Percentiles rank a stretch among this genome's conserved stretches.
Conservation (phyloP, 2,329 filamentous ascomycete species). For the Aspergillus sp. region DNA sequence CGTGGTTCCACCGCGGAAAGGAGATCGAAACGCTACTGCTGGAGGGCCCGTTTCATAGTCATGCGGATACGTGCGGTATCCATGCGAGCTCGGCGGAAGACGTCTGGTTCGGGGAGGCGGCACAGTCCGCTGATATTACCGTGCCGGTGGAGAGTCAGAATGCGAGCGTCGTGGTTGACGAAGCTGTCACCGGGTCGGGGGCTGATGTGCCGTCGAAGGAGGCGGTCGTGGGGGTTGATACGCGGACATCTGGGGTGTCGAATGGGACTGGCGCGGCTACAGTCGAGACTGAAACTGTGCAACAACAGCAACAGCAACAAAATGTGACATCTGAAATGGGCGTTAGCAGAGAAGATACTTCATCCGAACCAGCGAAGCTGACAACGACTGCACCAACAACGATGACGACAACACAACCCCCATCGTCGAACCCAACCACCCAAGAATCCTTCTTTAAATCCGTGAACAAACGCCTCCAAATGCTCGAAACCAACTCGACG, state of each 20-base stretch:
- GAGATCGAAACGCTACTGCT: slow-evolving; percentile 11
- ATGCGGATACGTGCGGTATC: slow-evolving; percentile 11
- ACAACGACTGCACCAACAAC: slow-evolving; percentile 34
- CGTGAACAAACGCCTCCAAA: slow-evolving; percentile 82
- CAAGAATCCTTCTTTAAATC: slow-evolving; percentile 98
- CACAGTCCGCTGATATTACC: slow-evolving; percentile 3
- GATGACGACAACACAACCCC: slow-evolving; percentile 15
- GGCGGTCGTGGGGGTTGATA: slow-evolving; percentile 8
- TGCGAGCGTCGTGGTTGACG: neutral
- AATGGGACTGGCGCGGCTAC: slow-evolving; percentile 10
- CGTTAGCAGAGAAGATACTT: slow-evolving; percentile 24
- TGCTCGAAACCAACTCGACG: slow-evolving; percentile 86
- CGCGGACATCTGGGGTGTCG: slow-evolving; percentile 11
- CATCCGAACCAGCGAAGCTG: slow-evolving; percentile 11
- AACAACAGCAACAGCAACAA: neutral
- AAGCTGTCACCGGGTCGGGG: neutral
- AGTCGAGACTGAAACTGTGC: neutral
- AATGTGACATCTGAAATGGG: slow-evolving; percentile 11
- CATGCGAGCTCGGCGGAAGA: slow-evolving; percentile 8
- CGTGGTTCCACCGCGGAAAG: slow-evolving; percentile 13
- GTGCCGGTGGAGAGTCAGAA: slow-evolving; percentile 3
- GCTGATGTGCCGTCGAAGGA: slow-evolving; percentile 7
- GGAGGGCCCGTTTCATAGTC: neutral
- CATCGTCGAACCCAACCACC: slow-evolving; percentile 64
- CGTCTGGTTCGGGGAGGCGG: slow-evolving; percentile 8